These are phyloP conservation scores for Boletus barrowsii DNA, from an alignment of 768 basidiomycete genomes.

Conservation along the genomic window DNA sequence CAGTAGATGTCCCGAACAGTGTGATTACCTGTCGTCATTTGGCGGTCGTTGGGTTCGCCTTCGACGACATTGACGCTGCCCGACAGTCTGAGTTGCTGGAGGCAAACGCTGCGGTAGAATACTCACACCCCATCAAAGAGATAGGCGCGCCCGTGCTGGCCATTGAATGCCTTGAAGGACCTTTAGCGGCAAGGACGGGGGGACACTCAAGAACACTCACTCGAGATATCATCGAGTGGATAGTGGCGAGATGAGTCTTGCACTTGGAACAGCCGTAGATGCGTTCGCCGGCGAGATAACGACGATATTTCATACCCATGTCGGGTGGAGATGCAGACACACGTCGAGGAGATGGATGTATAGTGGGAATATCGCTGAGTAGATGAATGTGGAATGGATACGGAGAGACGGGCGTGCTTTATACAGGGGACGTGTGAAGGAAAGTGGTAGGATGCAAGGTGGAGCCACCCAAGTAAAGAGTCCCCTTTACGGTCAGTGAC, in stretches of 20 bases:
- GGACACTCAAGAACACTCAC: conserved; percentile 40
- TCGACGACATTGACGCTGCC: conserved; percentile 86
- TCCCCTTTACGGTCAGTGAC: conserved; percentile 24
- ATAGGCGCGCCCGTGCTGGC: conserved; percentile 93
- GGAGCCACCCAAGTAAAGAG: conserved; percentile 3
- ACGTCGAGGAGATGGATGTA: background rate
- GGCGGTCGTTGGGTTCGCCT: conserved; percentile 85
- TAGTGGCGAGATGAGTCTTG: conserved; percentile 88
- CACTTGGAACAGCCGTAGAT: conserved; percentile 87
- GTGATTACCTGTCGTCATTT: conserved; percentile 97
- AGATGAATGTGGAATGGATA: background rate
- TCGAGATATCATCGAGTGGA: conserved; percentile 87
- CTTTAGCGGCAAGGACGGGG: conserved; percentile 9
- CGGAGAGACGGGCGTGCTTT: conserved; percentile 18
- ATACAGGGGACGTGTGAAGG: conserved; percentile 32
- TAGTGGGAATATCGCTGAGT: conserved; percentile 1
- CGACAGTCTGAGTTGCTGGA: conserved; percentile 5
- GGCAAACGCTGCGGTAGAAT: conserved; percentile 14
- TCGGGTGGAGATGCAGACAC: conserved; percentile 6
- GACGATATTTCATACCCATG: conserved; percentile 91
- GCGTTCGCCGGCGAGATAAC: conserved; percentile 79
- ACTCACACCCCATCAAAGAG: conserved; percentile 92
- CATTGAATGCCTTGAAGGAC: conserved; percentile 81
- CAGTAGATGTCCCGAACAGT: conserved; percentile 96
- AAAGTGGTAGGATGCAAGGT: conserved; percentile 5